Conservation (phyloP, 1,139 yeast species). For the Groenewaldozyma auringiensis region DNA sequence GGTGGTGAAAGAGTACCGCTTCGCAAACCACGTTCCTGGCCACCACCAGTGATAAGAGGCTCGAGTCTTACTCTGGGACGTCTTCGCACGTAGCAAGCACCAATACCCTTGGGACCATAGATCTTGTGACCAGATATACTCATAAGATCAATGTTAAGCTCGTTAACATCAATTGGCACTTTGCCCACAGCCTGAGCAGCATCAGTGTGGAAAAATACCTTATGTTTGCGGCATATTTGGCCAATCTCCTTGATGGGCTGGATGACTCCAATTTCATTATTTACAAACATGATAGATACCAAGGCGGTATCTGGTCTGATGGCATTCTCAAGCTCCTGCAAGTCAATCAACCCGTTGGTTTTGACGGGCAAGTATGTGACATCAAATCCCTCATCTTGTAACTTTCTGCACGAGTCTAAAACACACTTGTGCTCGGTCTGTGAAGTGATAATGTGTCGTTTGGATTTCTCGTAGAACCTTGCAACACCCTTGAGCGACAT, state of each 20-base stretch:
- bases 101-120: constrained; percentile 97
- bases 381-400: constrained; percentile 96
- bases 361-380: constrained; percentile 87
- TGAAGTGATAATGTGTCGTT: constrained; percentile 88
- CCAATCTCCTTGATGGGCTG: constrained; percentile 97
- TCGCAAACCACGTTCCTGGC: constrained; percentile 97
- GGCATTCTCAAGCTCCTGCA: constrained; percentile 71
- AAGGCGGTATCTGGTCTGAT: constrained; percentile 87
- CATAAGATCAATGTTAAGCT: constrained; percentile 84
- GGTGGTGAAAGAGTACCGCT: constrained; percentile 98
- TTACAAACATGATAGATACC: constrained; percentile 96
- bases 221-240: constrained; percentile 69
- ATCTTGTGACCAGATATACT: constrained; percentile 94
- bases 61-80: constrained; percentile 97
- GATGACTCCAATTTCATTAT: constrained; percentile 95
- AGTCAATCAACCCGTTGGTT: constrained; percentile 67
- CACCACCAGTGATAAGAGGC: constrained; percentile 95
- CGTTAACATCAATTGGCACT: constrained; percentile 85
- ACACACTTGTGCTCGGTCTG: constrained; percentile 99
- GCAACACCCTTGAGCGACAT: constrained; percentile 95
- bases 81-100: constrained; percentile 92
- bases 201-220: constrained; percentile 96
- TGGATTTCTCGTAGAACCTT: constrained; percentile 79
- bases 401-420: constrained; percentile 85
- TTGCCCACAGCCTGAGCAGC: constrained; percentile 98